Base-by-base conservation (phyloP, 257 asterid species). In the Solanum chaucha region DNA sequence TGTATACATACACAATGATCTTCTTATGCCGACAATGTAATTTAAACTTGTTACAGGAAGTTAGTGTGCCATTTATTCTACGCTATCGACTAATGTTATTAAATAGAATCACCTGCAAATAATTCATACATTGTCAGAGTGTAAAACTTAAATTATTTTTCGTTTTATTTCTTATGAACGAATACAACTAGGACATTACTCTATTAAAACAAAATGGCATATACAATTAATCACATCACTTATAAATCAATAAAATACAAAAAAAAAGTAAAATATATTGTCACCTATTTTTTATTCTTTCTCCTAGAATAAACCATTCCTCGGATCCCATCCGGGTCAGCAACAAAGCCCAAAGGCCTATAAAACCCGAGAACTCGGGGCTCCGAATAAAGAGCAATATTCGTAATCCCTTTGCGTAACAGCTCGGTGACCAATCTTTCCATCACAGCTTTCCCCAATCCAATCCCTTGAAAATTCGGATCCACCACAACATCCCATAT, bases 401-500 rank as follows among this genome's bases (percentile, higher is more conserved):
- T 97, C 1, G 82, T 90, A 1, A 97, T 94, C 77, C 99, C 99
- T 87, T 93, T 96, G 8, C 90, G 93, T 67, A 91, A 89, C 95
- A 95, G 92, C 83, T 85, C 93, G 44, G 90, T 83, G 74, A 95
- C 90, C 84, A 97, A 83, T 30, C 98, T 88, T 89, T 97, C 99
- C 98, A 97, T 95, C 87, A 95, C 99, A 72, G 98, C 99, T 91
- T 97, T 97, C 11, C 99, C 99, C 81, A 97, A 81, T 1, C 99
- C 98, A 48, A 95, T 84, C 89, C 99, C 99, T 86, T 97, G 99
- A 82, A 86, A 97, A 82, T 93, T 95, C 88, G 99, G 99, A 91
- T 97, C 99, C 89, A 97, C 99, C 46, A 95, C 99, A 82, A 97
- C 99, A 41, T 97, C 99, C 99, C 99, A 97, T 36, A 97, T 94